Evolutionary conservation across 805 yeast species (phyloP).

Genomic region (Kuraishia capsulata): DNA sequence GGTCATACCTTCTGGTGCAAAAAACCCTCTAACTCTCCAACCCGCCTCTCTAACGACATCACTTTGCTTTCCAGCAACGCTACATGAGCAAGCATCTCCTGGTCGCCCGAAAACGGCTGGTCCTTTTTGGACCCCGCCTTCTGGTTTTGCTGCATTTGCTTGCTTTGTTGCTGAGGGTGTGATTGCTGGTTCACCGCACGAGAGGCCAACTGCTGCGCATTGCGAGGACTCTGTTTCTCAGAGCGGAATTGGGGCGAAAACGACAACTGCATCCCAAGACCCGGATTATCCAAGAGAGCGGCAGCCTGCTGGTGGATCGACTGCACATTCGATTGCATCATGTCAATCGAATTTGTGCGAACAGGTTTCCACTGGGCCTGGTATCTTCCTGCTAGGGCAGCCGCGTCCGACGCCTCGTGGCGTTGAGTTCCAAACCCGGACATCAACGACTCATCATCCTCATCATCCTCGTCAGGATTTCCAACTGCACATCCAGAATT

Average conservation of each 20-base stretch:
- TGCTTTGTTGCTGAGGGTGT: not conserved
- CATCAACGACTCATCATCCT: not conserved
- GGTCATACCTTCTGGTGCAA: too few species aligned
- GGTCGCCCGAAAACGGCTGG: not conserved
- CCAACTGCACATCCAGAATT: conserved; percentile 16
- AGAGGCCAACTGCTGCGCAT: not conserved
- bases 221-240: conserved; percentile 9
- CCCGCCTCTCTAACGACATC: conserved; percentile 1
- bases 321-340: not conserved
- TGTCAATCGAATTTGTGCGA: not conserved
- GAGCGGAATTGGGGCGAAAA: not conserved
- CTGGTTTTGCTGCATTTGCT: not conserved
- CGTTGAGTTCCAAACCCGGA: not conserved
- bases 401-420: not conserved
- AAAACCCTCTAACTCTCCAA: too few species aligned
- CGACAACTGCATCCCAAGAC: not conserved
- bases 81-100: not conserved
- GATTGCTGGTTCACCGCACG: not conserved
- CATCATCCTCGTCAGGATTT: not conserved
- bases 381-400: too few species aligned
- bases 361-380: not conserved
- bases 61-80: conserved; percentile 1
- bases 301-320: not conserved
- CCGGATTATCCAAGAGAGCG: not conserved
- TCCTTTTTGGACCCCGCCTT: too few species aligned